Percentiles rank a stretch among this genome's conserved stretches.
phyloP scores from a whole-genome alignment of 1,284 basidiomycete genomes.

The Ustilago bromivora region DNA sequence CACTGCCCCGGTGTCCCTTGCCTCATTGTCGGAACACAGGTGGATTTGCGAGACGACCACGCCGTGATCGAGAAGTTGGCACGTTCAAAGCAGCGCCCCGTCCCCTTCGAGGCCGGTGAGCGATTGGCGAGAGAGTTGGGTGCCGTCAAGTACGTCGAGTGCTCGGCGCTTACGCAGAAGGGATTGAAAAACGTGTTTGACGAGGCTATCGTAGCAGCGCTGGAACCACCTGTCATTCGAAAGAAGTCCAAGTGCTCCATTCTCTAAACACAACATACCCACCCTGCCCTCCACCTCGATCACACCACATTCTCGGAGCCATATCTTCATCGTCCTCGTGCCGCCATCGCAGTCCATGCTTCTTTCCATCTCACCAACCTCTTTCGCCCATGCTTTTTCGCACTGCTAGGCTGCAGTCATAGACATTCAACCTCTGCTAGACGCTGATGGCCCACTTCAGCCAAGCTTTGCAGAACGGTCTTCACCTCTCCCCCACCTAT shows the following conservation, averaged over 20 bases:
- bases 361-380: neutral
- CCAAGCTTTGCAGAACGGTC: neutral
- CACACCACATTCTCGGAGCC: conserved; percentile 11
- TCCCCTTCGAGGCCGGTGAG: conserved; percentile 89
- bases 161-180: conserved; percentile 98
- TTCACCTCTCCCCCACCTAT: neutral
- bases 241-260: conserved; percentile 84
- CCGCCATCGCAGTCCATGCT: neutral
- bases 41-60: conserved; percentile 94
- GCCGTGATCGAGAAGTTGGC: conserved; percentile 93
- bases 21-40: conserved; percentile 97
- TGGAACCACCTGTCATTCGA: conserved; percentile 92
- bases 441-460: neutral
- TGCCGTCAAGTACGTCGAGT: conserved; percentile 99
- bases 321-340: neutral
- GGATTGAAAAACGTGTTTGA: conserved; percentile 99
- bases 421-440: neutral
- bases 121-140: conserved; percentile 93
- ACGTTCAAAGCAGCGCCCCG: conserved; percentile 94
- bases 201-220: conserved; percentile 98
- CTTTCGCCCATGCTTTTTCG: neutral
- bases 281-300: neutral
- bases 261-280: conserved; percentile 75
- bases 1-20: conserved; percentile 99
- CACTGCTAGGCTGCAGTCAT: neutral